Evolutionary conservation across 805 yeast species (phyloP), one percentile per base, ranked within the genome.

Genomic region (Schwanniomyces sp.): DNA sequence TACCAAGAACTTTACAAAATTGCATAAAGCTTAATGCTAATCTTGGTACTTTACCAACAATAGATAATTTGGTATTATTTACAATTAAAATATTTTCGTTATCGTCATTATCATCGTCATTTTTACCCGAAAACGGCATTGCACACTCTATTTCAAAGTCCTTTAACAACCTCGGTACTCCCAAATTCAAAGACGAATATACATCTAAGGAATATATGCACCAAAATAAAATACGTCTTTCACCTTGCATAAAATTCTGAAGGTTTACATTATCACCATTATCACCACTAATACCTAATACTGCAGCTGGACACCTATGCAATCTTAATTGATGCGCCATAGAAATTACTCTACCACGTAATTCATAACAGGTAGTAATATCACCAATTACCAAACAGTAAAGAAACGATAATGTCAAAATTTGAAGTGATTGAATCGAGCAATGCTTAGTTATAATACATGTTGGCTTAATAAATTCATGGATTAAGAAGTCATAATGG

Each of bases 121-220:
- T 75, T 40, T 64, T 64, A 21, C 75, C 73, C 28, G 80, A 69
- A 43, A 86, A 81, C 1, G 97, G 96, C 56, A 87, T 67, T 0
- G 92, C 91, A 72, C 96, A 89, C 62, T 89, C 95, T 43, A 90
- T 82, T 62, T 88, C 95, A 57, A 80, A 81, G 60, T 88, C 96
- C 57, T 86, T 86, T 25, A 90, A 66, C 41, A 89, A 67, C 52
- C 95, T 72, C 4, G 96, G 96, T 34, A 88, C 88, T 40, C 97
- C 97, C 41, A 90, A 67, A 49, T 84, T 84, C 50, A 88, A 76
- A 2, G 92, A 82, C 24, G 88, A 74, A 59, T 88, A 88, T 2
- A 83, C 76, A 62, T 91, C 97, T 52, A 91, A 72, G 26, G 84
- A 76, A 63, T 88, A 90, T 39, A 85, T 79, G 52, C 89, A 82